Evolutionary conservation across 1,284 basidiomycete species (phyloP).

Genomic region (Ustilago bromivora): DNA sequence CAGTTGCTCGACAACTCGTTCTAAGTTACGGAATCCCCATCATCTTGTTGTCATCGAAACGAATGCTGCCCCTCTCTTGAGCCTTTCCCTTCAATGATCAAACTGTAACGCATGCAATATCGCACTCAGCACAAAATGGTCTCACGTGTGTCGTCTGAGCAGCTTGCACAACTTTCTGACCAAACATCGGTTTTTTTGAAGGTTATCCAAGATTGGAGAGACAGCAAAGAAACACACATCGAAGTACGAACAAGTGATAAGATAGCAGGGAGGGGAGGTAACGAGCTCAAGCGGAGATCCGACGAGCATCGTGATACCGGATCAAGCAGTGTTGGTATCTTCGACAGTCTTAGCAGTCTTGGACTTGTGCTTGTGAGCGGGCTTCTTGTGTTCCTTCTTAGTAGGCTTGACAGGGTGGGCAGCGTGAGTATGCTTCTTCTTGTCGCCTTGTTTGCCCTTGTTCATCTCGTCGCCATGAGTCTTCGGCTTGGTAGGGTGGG

Average conservation of each 20-base stretch:
- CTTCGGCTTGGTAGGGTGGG: neutral
- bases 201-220: neutral
- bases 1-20: slow-evolving; percentile 33
- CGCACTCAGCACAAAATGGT: neutral
- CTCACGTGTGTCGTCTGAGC: neutral
- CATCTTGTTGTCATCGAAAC: neutral
- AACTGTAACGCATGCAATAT: neutral
- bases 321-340: neutral
- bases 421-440: slow-evolving; percentile 12
- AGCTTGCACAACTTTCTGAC: neutral
- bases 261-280: neutral
- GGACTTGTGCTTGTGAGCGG: slow-evolving; percentile 32
- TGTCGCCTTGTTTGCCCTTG: slow-evolving; percentile 11
- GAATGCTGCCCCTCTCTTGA: neutral
- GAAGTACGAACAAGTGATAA: neutral
- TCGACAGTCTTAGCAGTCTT: slow-evolving; percentile 5
- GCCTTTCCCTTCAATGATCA: neutral
- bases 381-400: slow-evolving; percentile 33
- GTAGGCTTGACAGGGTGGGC: slow-evolving; percentile 1
- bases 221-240: no score
- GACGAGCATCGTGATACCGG: neutral
- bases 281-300: neutral
- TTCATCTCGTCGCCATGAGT: slow-evolving; percentile 3
- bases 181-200: neutral
- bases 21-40: neutral